Conservation (phyloP, 352 stramenopile species). For the Phytophthora sojae region DNA sequence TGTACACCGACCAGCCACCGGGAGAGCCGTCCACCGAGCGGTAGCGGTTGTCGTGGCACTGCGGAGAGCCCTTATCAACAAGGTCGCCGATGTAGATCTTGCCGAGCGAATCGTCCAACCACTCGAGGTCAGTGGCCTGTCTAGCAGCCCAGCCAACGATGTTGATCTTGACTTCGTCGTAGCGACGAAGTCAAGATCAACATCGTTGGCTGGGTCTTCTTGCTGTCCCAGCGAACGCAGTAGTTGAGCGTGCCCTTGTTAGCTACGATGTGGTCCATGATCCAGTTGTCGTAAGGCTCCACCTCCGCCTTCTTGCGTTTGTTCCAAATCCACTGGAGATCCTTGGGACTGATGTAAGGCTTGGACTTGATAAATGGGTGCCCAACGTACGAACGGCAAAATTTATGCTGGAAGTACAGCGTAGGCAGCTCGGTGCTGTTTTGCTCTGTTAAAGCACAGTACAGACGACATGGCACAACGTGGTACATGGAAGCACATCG, state of each 20-base stretch:
- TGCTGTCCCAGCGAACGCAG: constrained; percentile 54
- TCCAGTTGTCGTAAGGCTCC: constrained; percentile 14
- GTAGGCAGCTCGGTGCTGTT: too few species aligned
- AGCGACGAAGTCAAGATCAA: too few species aligned
- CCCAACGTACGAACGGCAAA: too few species aligned
- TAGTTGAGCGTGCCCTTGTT: constrained; percentile 47
- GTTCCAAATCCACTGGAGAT: constrained; percentile 33
- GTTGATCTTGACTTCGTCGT: constrained; percentile 32
- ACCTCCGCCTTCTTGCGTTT: too few species aligned
- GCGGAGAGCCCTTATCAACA: constrained; percentile 34
- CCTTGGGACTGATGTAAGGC: constrained; percentile 21
- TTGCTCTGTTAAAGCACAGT: too few species aligned
- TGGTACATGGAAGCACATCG: too few species aligned
- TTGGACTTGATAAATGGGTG: too few species aligned
- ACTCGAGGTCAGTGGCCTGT: constrained; percentile 17
- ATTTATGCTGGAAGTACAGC: too few species aligned
- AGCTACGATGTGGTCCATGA: constrained; percentile 44
- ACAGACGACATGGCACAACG: too few species aligned
- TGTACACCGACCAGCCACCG: constrained; percentile 22
- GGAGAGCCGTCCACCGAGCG: constrained; percentile 4
- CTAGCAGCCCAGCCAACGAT: constrained; percentile 32
- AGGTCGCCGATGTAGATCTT: constrained; percentile 41
- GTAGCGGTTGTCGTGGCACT: constrained; percentile 44
- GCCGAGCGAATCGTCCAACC: constrained; percentile 29
- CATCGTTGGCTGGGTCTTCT: constrained; percentile 31